Evolutionary conservation across 305 asterid genomes (phyloP).

Genomic region (Plantago coronopus): DNA sequence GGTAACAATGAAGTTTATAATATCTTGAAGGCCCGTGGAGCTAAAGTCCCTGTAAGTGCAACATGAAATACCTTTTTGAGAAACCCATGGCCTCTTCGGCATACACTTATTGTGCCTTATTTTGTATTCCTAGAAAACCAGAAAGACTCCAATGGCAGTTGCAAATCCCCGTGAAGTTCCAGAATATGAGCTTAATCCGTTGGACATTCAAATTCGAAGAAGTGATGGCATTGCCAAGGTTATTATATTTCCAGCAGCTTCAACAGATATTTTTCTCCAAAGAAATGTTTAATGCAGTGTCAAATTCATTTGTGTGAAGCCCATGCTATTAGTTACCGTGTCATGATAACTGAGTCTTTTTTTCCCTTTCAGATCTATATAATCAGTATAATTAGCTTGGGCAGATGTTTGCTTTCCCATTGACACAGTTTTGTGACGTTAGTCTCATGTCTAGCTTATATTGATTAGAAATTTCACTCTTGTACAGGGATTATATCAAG

Average conservation of each 20-base stretch:
- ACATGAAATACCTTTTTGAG: slow-evolving; percentile 15
- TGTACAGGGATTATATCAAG: slow-evolving; percentile 87
- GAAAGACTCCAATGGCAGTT: slow-evolving; percentile 94
- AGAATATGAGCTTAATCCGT: slow-evolving; percentile 93
- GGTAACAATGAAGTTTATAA: slow-evolving; percentile 75
- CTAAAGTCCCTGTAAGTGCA: slow-evolving; percentile 70
- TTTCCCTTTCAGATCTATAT: no score
- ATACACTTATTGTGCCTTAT: slow-evolving; percentile 25
- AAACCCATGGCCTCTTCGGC: slow-evolving; percentile 22
- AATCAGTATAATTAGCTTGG: no score
- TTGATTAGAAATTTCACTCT: slow-evolving; percentile 17
- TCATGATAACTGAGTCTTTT: no score
- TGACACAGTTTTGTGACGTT: slow-evolving; percentile 1
- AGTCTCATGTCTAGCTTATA: slow-evolving; percentile 15
- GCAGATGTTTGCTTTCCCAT: not conserved
- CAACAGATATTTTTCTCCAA: slow-evolving; percentile 6
- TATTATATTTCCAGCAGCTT: slow-evolving; percentile 24
- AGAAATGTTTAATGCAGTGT: slow-evolving; percentile 15
- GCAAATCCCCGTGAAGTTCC: slow-evolving; percentile 97
- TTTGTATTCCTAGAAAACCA: slow-evolving; percentile 66
- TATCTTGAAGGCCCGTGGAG: slow-evolving; percentile 93
- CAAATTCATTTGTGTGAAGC: slow-evolving; percentile 6
- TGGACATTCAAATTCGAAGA: slow-evolving; percentile 85
- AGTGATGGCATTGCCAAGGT: slow-evolving; percentile 95
- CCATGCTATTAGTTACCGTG: not conserved